Evolutionary conservation across 352 stramenopile genomes (phyloP).

Genomic region (Nothophytophthora sp.): DNA sequence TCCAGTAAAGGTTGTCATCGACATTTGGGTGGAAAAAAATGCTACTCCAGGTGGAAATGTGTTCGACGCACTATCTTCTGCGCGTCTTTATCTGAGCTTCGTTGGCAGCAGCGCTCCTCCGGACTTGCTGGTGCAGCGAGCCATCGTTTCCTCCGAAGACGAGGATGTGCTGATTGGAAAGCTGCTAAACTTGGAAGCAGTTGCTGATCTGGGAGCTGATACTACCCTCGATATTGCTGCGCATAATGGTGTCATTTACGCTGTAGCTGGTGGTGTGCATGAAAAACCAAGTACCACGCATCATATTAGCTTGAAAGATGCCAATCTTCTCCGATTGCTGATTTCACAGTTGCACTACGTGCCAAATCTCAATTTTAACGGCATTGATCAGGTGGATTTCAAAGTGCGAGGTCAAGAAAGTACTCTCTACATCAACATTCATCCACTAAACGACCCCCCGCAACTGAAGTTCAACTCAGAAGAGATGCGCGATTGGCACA

Average conservation of each 20-base stretch:
- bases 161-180: slow-evolving; percentile 13
- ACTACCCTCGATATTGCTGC: slow-evolving; percentile 6
- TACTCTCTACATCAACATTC: slow-evolving; percentile 40
- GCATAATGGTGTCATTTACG: slow-evolving; percentile 13
- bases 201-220: slow-evolving; percentile 1
- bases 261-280: not conserved
- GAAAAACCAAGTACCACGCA: slow-evolving; percentile 8
- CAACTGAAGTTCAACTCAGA: slow-evolving; percentile 18
- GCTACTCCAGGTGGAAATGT: not conserved
- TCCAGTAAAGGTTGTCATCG: slow-evolving; percentile 8
- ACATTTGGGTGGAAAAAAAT: slow-evolving; percentile 2
- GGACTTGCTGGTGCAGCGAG: slow-evolving; percentile 6
- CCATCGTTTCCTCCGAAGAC: slow-evolving; percentile 14
- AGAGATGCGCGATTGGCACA: slow-evolving; percentile 25
- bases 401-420: slow-evolving; percentile 4
- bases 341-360: slow-evolving; percentile 16
- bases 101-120: slow-evolving; percentile 3
- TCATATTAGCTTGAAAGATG: slow-evolving; percentile 5
- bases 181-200: slow-evolving; percentile 9
- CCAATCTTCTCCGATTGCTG: slow-evolving; percentile 3
- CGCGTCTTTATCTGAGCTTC: slow-evolving; percentile 14
- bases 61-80: not conserved
- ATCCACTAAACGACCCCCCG: slow-evolving; percentile 26
- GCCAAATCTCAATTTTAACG: slow-evolving; percentile 23
- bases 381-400: slow-evolving; percentile 24